phyloP scores from a whole-genome alignment of 805 yeast species.

The Dipodascus albidus region DNA sequence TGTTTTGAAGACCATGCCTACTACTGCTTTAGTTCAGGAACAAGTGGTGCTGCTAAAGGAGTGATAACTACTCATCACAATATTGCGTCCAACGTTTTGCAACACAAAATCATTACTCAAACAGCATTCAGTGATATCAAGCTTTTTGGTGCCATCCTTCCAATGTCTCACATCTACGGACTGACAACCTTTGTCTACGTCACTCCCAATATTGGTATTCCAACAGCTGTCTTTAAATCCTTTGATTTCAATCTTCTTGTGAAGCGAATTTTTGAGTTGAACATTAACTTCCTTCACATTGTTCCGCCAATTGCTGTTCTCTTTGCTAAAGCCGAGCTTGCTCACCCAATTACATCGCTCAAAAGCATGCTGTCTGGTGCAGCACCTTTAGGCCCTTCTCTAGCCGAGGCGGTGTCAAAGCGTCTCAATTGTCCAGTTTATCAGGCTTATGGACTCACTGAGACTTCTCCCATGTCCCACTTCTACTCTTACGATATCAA shows the following conservation, averaged over 20 bases:
- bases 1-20: constrained; percentile 14
- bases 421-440: constrained; percentile 10
- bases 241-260: constrained; percentile 26
- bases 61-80: constrained; percentile 49
- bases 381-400: constrained; percentile 29
- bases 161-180: constrained; percentile 26
- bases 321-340: constrained; percentile 30
- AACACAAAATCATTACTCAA: constrained; percentile 2
- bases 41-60: constrained; percentile 58
- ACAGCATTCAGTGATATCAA: not conserved
- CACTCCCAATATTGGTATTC: constrained; percentile 12
- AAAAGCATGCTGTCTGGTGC: constrained; percentile 35
- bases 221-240: constrained; percentile 18
- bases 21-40: constrained; percentile 21
- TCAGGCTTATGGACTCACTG: constrained; percentile 29
- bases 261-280: constrained; percentile 17
- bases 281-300: constrained; percentile 30
- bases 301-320: constrained; percentile 32
- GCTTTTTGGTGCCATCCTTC: constrained; percentile 14
- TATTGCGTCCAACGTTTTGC: constrained; percentile 28
- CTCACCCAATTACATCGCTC: constrained; percentile 28
- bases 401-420: constrained; percentile 9
- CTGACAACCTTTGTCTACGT: constrained; percentile 20
- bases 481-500: constrained; percentile 29
- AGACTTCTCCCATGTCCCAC: constrained; percentile 46